Percentiles rank a stretch among this genome's conserved stretches.
phyloP scores from a whole-genome alignment of 768 basidiomycete species.

The Naganishia antarctica region DNA sequence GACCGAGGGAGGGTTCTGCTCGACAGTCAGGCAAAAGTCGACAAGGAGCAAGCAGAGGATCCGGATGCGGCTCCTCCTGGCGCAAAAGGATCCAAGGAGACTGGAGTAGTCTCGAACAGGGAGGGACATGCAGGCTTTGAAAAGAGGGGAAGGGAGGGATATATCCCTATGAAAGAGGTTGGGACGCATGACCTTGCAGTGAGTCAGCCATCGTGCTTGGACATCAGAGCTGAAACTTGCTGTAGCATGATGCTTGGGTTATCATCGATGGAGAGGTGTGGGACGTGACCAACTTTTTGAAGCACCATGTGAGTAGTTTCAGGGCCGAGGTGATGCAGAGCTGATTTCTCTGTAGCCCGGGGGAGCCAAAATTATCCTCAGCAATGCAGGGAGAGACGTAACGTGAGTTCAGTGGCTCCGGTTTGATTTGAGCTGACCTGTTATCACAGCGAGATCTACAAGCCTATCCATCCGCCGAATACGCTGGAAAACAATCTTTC shows the following conservation, averaged over 20 bases:
- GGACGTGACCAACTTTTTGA: constrained; percentile 42
- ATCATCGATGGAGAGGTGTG: constrained; percentile 45
- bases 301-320: constrained; percentile 28
- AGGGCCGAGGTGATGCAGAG: background rate
- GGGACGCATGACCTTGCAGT: constrained; percentile 37
- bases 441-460: constrained; percentile 35
- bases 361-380: constrained; percentile 41
- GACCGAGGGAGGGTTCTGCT: background rate
- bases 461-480: constrained; percentile 40
- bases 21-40: constrained; percentile 12
- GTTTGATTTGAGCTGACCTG: no score
- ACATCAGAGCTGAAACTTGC: no score
- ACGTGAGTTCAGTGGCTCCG: constrained; percentile 38
- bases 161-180: constrained; percentile 32
- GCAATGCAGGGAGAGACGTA: constrained; percentile 44
- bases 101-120: background rate
- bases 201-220: background rate
- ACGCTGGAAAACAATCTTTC: constrained; percentile 42
- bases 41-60: constrained; percentile 14
- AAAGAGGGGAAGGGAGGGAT: background rate
- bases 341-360: constrained; percentile 34
- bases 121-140: background rate
- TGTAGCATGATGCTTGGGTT: constrained; percentile 44
- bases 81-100: constrained; percentile 10
- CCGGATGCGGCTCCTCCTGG: constrained; percentile 13